Evolutionary conservation across 2,329 filamentous ascomycete genomes (phyloP), one percentile per base, ranked within the genome.

Genomic region (Lachnellula suecica): DNA sequence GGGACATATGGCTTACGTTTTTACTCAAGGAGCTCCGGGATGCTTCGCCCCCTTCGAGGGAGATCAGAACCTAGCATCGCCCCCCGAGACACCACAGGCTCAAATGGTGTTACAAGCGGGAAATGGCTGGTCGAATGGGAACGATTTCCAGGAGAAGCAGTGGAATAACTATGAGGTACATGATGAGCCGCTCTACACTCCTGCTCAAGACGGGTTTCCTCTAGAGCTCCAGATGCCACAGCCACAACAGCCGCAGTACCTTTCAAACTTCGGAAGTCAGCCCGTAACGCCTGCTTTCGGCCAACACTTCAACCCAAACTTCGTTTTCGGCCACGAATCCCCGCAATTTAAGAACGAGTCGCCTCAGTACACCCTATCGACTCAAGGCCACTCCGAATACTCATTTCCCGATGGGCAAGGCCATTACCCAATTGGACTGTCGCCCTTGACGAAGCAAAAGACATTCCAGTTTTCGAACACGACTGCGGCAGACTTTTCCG

Each of bases 401-500:
- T 44, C 58, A 1, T 67, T 65, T 47, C 59, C 60, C 3, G 62
- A 66, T 17, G 34, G 40, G 4, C 48, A 56, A 19, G 22, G 35
- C 4, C 49, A 50, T n/a, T 59, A 58, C 24, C 41, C 38, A 2
- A 23, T 53, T 15, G 55, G 52, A n/a, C 45, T 60, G 44, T 59
- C 59, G 10, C 58, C 63, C 6, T 53, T 56, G 41, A 57, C 53
- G 3, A 64, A 64, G 44, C 64, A 66, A 42, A 66, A 66, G 52
- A 65, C 59, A 13, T 68, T 67, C 37, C 65, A 66, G 50, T 68
- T 68, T 44, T 66, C 63, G 15, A 65, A 68, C 40, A 63, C 59
- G 15, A 68, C 66, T 7, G 51, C 63, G 15, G 66, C 66, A n/a
- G 65, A 68, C 51, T 68, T 65, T 49, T 59, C 59, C 15, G 62